These are phyloP conservation scores for Entonaema liquescens DNA, from an alignment of 495 filamentous ascomycete genomes.

Conservation along the genomic window DNA sequence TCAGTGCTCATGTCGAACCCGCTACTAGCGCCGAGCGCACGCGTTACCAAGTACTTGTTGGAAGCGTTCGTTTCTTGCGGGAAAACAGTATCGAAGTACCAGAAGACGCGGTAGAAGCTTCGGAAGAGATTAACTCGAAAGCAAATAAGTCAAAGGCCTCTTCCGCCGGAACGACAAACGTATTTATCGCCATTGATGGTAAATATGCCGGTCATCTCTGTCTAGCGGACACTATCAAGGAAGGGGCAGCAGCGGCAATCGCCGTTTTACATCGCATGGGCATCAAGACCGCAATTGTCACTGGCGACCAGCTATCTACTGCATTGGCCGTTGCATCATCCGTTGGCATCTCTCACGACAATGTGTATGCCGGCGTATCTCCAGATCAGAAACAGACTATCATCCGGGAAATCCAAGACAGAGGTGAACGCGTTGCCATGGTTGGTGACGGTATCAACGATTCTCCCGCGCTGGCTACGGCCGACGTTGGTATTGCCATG, in stretches of 20 bases:
- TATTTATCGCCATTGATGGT: conserved; percentile 88
- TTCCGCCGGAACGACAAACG: conserved; percentile 79
- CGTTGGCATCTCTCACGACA: conserved; percentile 78
- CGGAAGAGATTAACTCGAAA: conserved; percentile 63
- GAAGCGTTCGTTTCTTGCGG: conserved; percentile 79
- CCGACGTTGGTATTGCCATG: conserved; percentile 92
- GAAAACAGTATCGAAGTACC: conserved; percentile 75
- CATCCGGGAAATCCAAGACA: conserved; percentile 74
- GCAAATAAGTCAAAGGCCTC: conserved; percentile 49
- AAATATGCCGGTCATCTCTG: conserved; percentile 81
- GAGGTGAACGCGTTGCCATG: conserved; percentile 87
- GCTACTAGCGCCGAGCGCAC: conserved; percentile 67
- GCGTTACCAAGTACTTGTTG: conserved; percentile 81
- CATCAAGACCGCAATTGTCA: conserved; percentile 89
- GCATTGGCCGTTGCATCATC: conserved; percentile 82
- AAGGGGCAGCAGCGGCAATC: conserved; percentile 82
- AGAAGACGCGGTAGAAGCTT: conserved; percentile 62
- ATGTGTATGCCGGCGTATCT: conserved; percentile 83
- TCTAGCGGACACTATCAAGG: conserved; percentile 90
- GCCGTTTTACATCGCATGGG: conserved; percentile 84
- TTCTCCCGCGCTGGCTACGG: conserved; percentile 92
- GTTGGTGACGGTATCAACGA: conserved; percentile 99
- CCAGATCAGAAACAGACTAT: conserved; percentile 90
- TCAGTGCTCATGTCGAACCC: conserved; percentile 83
- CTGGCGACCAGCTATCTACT: conserved; percentile 85